Percentiles rank a stretch among this genome's conserved stretches.
Conservation (phyloP, 2,329 filamentous ascomycete species). For the Hysterium pulicare region DNA sequence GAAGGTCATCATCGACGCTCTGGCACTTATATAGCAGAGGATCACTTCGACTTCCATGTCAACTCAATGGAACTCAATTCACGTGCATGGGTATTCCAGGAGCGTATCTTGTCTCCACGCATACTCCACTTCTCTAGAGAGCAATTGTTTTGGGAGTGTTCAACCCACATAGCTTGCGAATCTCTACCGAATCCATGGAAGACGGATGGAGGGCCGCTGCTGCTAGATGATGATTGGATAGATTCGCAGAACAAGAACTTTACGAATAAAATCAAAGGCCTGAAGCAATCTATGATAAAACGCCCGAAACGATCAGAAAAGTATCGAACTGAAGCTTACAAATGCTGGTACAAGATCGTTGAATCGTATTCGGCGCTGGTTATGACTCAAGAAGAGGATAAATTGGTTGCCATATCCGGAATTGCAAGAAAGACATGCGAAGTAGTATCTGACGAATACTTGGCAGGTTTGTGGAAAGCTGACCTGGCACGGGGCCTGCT, state of each 20-base stretch:
- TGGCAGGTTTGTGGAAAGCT: slow-evolving; percentile 1
- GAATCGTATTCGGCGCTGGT: background rate
- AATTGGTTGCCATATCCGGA: background rate
- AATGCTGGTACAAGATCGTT: background rate
- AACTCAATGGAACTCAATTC: background rate
- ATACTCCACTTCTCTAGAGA: slow-evolving; percentile 1
- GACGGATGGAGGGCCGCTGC: background rate
- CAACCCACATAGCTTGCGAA: background rate
- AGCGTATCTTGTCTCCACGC: slow-evolving; percentile 5
- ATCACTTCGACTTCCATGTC: background rate
- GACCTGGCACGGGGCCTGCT: background rate
- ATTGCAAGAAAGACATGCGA: background rate
- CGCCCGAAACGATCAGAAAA: too few relatives aligned
- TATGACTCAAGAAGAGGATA: background rate
- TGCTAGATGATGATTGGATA: background rate
- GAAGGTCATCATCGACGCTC: background rate
- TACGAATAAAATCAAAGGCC: background rate
- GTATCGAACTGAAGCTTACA: background rate
- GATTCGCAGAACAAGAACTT: background rate
- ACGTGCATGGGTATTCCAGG: slow-evolving; percentile 5
- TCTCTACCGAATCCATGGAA: background rate
- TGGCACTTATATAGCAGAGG: background rate
- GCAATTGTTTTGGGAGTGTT: slow-evolving; percentile 4
- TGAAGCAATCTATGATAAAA: too few relatives aligned
- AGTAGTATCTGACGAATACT: background rate